Evolutionary conservation across 2,329 filamentous ascomycete genomes (phyloP), one percentile per base, ranked within the genome.

Genomic region (Lachnellula cervina): DNA sequence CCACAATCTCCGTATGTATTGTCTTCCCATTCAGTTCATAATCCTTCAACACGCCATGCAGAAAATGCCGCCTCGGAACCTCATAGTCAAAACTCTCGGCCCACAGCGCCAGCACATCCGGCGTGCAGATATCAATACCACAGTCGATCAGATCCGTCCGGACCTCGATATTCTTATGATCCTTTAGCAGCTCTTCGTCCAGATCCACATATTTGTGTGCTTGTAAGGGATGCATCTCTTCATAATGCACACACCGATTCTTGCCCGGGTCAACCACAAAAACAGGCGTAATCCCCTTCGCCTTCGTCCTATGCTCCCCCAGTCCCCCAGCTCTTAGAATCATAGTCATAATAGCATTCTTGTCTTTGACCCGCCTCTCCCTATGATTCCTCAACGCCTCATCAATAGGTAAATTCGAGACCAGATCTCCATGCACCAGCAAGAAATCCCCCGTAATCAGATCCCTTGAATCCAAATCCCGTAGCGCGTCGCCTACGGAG

Each of bases 71-170:
- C 53, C 92, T 83, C 1, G 93, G 90, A 7, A 91, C 80, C 70
- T 97, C 91, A 71, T 96, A 97, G 71, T 99, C 93, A 66, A 97
- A 99, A 69, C 92, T 96, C 73, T 99, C 94, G 8, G 91, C 94
- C 90, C 94, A 99, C 55, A 97, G 76, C 7, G 92, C 92, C 44
- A 97, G 80, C 8, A 97, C 92, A 68, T 97, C 94, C 0, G 93
- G 92, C 1, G 94, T 97, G 73, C 93, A 97, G 61, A 99, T 97
- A 70, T 99, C 94, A 67, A 99, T 94, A 51, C 90, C 89, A 64
- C 90, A 92, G 71, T 99, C 94, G 59, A 97, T 88, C 56, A 99
- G 76, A 72, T 99, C 93, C 61, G 88, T 83, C 40, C 92, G 84
- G 19, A 97, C 78, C 64, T 95, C 90, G 50, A 96, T 81, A 69